These are phyloP conservation scores for Cyberlindnera mrakii DNA, from an alignment of 805 yeast genomes.

Conservation along the genomic window DNA sequence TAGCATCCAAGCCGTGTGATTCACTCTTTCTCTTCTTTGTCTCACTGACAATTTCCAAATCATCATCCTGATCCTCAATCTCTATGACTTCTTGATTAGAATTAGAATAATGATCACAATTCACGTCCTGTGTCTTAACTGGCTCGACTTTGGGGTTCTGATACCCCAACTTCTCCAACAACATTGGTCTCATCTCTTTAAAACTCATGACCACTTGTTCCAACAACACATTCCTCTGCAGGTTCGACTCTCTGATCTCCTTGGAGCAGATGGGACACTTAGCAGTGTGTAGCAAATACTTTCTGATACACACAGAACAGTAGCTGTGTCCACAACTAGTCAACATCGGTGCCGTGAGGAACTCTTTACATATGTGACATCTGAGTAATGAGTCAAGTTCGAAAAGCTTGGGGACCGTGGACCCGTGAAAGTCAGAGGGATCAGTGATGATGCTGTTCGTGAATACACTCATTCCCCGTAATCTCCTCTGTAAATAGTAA, in stretches of 20 bases:
- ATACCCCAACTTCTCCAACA: conserved; percentile 27
- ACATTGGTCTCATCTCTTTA: conserved; percentile 32
- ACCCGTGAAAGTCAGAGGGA: conserved; percentile 62
- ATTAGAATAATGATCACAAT: not conserved
- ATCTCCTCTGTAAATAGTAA: not conserved
- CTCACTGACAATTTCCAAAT: conserved; percentile 25
- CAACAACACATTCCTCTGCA: conserved; percentile 60
- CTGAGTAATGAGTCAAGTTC: conserved; percentile 66
- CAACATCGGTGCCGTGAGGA: conserved; percentile 69
- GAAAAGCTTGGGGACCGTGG: conserved; percentile 48
- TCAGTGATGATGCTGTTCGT: conserved; percentile 38
- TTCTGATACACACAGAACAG: conserved; percentile 81
- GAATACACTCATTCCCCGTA: conserved; percentile 3
- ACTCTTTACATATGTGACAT: conserved; percentile 87
- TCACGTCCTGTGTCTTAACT: not conserved
- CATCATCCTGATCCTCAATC: conserved; percentile 23
- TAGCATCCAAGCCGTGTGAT: conserved; percentile 11
- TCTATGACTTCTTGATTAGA: conserved; percentile 21
- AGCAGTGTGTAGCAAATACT: conserved; percentile 51
- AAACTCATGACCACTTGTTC: conserved; percentile 64
- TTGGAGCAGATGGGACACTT: conserved; percentile 76
- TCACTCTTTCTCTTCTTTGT: conserved; percentile 17
- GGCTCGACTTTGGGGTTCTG: not conserved
- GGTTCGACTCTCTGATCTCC: conserved; percentile 62
- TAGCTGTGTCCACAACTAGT: conserved; percentile 87